Conservation (phyloP, 495 filamentous ascomycete genomes). For the Evernia prunastri region DNA sequence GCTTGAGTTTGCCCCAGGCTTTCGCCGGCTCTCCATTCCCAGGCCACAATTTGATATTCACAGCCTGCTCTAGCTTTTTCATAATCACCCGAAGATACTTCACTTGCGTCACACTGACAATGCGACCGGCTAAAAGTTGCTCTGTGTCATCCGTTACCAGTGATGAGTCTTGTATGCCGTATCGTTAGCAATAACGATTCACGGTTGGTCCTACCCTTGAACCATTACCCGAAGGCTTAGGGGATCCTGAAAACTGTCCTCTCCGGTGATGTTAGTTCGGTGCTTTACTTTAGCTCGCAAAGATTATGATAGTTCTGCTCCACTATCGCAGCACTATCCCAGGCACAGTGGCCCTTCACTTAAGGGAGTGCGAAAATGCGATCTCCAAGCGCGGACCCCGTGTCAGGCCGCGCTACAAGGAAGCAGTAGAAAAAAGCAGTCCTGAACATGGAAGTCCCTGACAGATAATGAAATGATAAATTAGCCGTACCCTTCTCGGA, state of each 20-base stretch:
- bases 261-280: background rate
- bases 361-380: no score
- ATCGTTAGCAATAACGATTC: no score
- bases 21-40: conserved; percentile 19
- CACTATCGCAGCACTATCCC: background rate
- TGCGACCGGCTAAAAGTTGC: background rate
- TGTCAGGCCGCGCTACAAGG: background rate
- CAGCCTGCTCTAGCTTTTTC: conserved; percentile 25
- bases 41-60: conserved; percentile 23
- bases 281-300: background rate
- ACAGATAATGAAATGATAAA: background rate
- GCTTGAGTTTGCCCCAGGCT: conserved; percentile 23
- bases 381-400: background rate
- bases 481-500: no score
- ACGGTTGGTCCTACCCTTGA: background rate
- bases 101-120: background rate
- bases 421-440: background rate
- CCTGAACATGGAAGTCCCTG: background rate
- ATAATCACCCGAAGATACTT: background rate
- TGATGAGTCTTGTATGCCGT: background rate
- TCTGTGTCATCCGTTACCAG: background rate
- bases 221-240: no score
- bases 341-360: background rate
- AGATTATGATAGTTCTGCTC: background rate
- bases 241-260: background rate